These are phyloP conservation scores for Fomitopsis pinicola DNA, from an alignment of 1,284 basidiomycete species.

Conservation along the genomic window DNA sequence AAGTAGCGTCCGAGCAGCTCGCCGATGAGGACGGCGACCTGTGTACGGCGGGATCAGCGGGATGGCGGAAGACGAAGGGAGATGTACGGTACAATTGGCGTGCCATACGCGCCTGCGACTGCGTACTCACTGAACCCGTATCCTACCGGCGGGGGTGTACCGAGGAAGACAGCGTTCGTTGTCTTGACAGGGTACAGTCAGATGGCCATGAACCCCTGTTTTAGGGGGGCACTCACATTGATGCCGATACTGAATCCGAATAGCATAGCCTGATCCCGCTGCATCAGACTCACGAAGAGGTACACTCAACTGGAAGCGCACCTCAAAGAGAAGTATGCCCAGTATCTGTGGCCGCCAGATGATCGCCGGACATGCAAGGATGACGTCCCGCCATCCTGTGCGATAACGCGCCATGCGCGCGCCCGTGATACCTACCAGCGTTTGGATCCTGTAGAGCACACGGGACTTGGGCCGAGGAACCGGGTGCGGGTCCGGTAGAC, in stretches of 20 bases:
- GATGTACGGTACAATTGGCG: slow-evolving; percentile 49
- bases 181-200: slow-evolving; percentile 33
- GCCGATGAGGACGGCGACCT: slow-evolving; percentile 65
- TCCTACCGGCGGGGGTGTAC: slow-evolving; percentile 50
- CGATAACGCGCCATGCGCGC: slow-evolving; percentile 58
- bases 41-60: not conserved
- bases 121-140: slow-evolving; percentile 52
- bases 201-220: not conserved
- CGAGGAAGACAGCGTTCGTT: slow-evolving; percentile 69
- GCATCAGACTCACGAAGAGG: not conserved
- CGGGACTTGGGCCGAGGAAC: slow-evolving; percentile 36
- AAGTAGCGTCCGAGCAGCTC: slow-evolving; percentile 62
- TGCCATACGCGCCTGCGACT: slow-evolving; percentile 56
- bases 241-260: slow-evolving; percentile 73
- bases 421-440: slow-evolving; percentile 65
- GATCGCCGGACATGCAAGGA: slow-evolving; percentile 46
- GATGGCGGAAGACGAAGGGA: not conserved
- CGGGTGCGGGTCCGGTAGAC: slow-evolving; percentile 41
- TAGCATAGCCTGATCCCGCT: slow-evolving; percentile 38
- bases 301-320: slow-evolving; percentile 17
- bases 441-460: slow-evolving; percentile 54
- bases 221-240: slow-evolving; percentile 43
- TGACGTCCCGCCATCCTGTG: slow-evolving; percentile 44
- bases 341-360: slow-evolving; percentile 65
- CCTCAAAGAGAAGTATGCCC: slow-evolving; percentile 53